Evolutionary conservation across 768 basidiomycete genomes (phyloP).

Genomic region (Boletus sp.): DNA sequence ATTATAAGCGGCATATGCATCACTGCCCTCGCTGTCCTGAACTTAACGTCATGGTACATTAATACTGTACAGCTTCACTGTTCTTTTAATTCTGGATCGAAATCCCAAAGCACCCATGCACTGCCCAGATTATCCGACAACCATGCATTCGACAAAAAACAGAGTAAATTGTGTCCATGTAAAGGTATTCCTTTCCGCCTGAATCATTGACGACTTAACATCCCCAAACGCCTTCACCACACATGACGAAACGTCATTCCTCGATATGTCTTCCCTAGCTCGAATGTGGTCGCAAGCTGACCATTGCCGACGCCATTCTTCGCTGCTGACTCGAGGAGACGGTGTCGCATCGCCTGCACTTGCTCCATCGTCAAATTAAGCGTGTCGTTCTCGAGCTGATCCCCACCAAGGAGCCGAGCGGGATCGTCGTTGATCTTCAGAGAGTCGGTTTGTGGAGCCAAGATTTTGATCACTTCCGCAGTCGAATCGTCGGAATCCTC

Average conservation of each 20-base stretch:
- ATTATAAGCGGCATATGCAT: neutral
- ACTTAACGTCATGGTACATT: slow-evolving; percentile 4
- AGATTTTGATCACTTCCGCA: neutral
- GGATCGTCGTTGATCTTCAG: neutral
- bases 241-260: slow-evolving; percentile 25
- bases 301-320: slow-evolving; percentile 3
- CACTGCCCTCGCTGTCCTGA: neutral
- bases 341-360: slow-evolving; percentile 14
- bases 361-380: slow-evolving; percentile 20
- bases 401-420: neutral
- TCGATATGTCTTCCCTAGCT: slow-evolving; percentile 19
- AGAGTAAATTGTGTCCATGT: neutral
- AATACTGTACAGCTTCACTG: neutral
- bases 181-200: neutral
- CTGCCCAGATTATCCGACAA: neutral
- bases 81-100: neutral
- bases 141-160: neutral
- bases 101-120: neutral
- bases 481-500: neutral
- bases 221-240: slow-evolving; percentile 16
- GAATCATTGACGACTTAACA: neutral
- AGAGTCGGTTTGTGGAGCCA: neutral
- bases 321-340: slow-evolving; percentile 8
- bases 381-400: slow-evolving; percentile 2
- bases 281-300: slow-evolving; percentile 19